Evolutionary conservation across 75 land plant genomes (phyloP), one percentile per base, ranked within the genome.

Genomic region (Picea sitchensis): DNA sequence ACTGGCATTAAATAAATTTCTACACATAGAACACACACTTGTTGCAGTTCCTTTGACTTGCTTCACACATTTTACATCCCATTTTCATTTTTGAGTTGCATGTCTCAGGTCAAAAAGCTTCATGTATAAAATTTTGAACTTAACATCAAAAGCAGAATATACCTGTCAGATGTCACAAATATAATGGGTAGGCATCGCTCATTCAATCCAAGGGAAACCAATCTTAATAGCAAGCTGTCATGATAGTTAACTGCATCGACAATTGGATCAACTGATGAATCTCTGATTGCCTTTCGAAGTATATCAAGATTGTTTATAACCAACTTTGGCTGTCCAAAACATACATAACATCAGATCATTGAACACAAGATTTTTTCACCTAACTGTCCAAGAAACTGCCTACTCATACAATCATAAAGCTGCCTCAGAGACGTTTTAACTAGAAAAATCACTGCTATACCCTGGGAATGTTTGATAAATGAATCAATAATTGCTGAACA

Each of bases 131-230:
- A 71, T 41, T 41, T 0, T 20, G 23, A 20, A 21, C 20, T 71
- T 71, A n/a, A 41, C 38, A 41, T 44, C 23, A 41, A 38, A 17
- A 36, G 15, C n/a, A 61, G 21, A 61, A n/a, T n/a, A 61, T 75
- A 94, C 94, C 96, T 87, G 80, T 94, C 92, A 34, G 94, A 92
- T 62, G 94, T 85, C 8, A 90, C 83, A 76, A 94, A 87, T 74
- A 94, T 81, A 61, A 92, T 80, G 61, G 92, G 96, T 59, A 94
- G 58, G 79, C 83, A 90, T 73, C 80, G 77, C 51, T 92, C 91
- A 82, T 89, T 90, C 65, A 80, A 79, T 59, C 94, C 94, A 59
- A 92, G 77, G 30, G 82, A 78, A 60, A 92, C 86, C 30, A 94
- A 76, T 84, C 92, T 86, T 88, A 87, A 84, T 14, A 94, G 75